Percentiles rank a stretch among this genome's conserved stretches.
Conservation (phyloP, 441 rosid species). For the Adansonia gregorii region DNA sequence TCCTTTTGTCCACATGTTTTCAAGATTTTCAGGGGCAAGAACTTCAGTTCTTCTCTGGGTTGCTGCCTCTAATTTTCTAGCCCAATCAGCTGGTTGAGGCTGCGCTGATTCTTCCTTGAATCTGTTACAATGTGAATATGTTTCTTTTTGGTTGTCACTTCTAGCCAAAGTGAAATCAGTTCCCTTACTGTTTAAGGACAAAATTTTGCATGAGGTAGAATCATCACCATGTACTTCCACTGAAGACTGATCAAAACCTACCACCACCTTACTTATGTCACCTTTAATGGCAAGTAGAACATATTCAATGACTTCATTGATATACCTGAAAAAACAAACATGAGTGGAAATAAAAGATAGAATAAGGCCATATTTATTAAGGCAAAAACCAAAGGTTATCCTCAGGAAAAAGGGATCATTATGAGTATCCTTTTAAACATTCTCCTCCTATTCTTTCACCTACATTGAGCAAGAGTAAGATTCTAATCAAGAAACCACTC, state of each 20-base stretch:
- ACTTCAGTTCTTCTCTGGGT: slow-evolving; percentile 93
- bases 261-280: slow-evolving; percentile 47
- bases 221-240: slow-evolving; percentile 41
- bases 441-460: not conserved
- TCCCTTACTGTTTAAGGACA: slow-evolving; percentile 48
- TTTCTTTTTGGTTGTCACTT: slow-evolving; percentile 38
- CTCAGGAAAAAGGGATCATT: not conserved
- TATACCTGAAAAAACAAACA: slow-evolving; percentile 54
- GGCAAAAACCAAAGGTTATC: not conserved
- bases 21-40: slow-evolving; percentile 97
- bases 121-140: slow-evolving; percentile 32
- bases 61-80: slow-evolving; percentile 75
- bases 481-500: slow-evolving; percentile 6
- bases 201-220: slow-evolving; percentile 35
- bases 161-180: slow-evolving; percentile 40
- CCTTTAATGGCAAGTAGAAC: slow-evolving; percentile 63
- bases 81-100: slow-evolving; percentile 76
- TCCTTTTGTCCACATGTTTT: slow-evolving; percentile 98
- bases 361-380: slow-evolving; percentile 12
- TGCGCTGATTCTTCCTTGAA: slow-evolving; percentile 47
- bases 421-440: slow-evolving; percentile 11
- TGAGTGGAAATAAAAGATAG: not conserved
- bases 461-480: not conserved
- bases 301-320: slow-evolving; percentile 84
- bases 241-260: slow-evolving; percentile 47